A percentile compares a stretch with the other conserved stretches of the same genome.
Evolutionary conservation across 176 grass and related monocot species (phyloP).

Genomic region (Hordeum marinum): DNA sequence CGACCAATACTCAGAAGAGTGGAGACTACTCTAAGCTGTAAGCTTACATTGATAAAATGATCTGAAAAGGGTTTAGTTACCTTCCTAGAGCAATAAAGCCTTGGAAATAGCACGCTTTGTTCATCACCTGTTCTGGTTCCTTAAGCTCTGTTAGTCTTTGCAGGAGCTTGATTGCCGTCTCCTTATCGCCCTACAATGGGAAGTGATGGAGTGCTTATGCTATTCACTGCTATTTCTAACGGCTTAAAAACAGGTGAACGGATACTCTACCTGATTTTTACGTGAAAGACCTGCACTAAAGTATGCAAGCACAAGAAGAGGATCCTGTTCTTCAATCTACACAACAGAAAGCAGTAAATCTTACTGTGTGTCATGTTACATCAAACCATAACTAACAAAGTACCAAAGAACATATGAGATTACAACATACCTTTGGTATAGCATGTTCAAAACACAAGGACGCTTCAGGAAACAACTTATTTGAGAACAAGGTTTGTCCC

Average conservation of each 20-base stretch:
- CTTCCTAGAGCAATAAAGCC: constrained; percentile 61
- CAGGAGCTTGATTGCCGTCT: constrained; percentile 59
- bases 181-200: constrained; percentile 67
- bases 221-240: constrained; percentile 4
- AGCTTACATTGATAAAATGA: background rate
- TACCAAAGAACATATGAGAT: constrained; percentile 12
- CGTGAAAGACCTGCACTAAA: constrained; percentile 59
- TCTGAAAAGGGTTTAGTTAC: constrained; percentile 30
- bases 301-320: constrained; percentile 71
- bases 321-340: constrained; percentile 77
- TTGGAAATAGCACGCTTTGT: constrained; percentile 58
- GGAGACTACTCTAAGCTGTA: background rate
- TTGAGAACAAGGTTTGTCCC: constrained; percentile 54
- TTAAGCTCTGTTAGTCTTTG: constrained; percentile 66
- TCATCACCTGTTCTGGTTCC: constrained; percentile 58
- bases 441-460: constrained; percentile 66
- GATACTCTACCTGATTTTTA: constrained; percentile 45
- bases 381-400: constrained; percentile 12
- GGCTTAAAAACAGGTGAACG: background rate
- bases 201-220: background rate
- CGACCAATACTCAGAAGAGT: constrained; percentile 6
- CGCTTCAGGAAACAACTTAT: constrained; percentile 61
- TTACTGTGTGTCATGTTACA: background rate
- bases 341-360: constrained; percentile 13
- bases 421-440: constrained; percentile 58